A percentile compares a stretch with the other conserved stretches of the same genome.
Evolutionary conservation across 2,329 filamentous ascomycete genomes (phyloP).

Genomic region (Nemania sp.): DNA sequence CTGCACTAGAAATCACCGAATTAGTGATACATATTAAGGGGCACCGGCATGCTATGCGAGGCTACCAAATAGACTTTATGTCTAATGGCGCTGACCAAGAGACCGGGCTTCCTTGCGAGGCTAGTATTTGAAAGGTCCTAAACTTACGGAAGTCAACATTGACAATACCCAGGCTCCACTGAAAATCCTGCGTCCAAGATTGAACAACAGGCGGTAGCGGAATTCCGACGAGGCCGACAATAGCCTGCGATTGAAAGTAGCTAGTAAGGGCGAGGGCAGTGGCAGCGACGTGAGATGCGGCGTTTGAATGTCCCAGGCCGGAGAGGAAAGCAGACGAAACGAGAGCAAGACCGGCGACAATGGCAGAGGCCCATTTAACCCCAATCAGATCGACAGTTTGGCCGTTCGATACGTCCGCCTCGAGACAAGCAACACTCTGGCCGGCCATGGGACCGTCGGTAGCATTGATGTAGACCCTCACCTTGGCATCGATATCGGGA

Average conservation of each 20-base stretch:
- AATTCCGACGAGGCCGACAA: conserved; percentile 83
- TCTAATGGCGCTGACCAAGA: not conserved
- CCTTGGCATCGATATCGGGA: conserved; percentile 86
- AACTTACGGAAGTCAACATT: conserved; percentile 67
- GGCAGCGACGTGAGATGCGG: conserved; percentile 89
- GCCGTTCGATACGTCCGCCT: conserved; percentile 86
- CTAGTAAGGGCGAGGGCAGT: conserved; percentile 93
- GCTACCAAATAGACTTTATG: not conserved
- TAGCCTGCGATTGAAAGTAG: conserved; percentile 93
- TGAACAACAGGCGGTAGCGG: conserved; percentile 84
- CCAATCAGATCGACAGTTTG: conserved; percentile 88
- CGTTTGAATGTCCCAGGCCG: conserved; percentile 89
- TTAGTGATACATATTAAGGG: conserved; percentile 13
- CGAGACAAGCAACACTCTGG: conserved; percentile 78
- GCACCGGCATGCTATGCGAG: not conserved
- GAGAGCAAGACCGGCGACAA: conserved; percentile 83
- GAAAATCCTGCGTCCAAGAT: conserved; percentile 96
- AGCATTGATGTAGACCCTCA: conserved; percentile 79
- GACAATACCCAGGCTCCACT: conserved; percentile 98
- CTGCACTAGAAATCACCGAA: conserved; percentile 63
- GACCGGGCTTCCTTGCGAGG: not conserved
- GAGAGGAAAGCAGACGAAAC: conserved; percentile 87
- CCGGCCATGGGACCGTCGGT: conserved; percentile 57
- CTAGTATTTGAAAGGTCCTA: not conserved
- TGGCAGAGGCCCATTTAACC: conserved; percentile 86